Base-by-base conservation (phyloP, 345 rosid species). In the Populus alba region DNA sequence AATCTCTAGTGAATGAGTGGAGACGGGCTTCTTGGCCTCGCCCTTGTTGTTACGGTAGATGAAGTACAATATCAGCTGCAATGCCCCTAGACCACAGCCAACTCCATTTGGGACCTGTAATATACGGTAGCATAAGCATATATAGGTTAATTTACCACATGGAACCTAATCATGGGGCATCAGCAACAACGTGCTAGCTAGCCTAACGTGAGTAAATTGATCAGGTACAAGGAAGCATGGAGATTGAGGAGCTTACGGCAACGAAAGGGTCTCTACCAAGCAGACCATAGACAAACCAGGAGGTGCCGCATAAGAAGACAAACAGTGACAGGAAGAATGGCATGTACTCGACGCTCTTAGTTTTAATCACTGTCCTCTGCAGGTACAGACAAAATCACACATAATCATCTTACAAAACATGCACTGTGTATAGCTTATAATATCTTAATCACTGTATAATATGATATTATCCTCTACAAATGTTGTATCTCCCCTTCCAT, bases 291-390 rank as follows among this genome's bases (percentile, higher is more conserved):
- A 96, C 74, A 77, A 96, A 94, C 98, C 98, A 96, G 4, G 98
- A 94, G 67, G 99, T 96, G 78, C 99, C 99, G 43, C 98, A 96
- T 0, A 96, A 81, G 88, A 96, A 96, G 10, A 89, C 97, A 66
- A 94, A 94, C 43, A 96, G 88, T 65, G 99, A 96, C 76, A 96
- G 77, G 84, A 96, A 94, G 84, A 96, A 96, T 43, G 99, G 97
- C 99, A 96, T 94, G 84, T 35, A 96, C 88, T 96, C 99, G 81
- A 96, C 99, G 71, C 98, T 94, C 86, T 91, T 90, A 0, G 98
- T 96, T 78, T 88, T 91, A 67, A 94, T 81, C 87, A 96, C 99
- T 87, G 85, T n/a, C 75, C 97, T 91, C 99, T 96, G 91, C 78
- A 47, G 41, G 27, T 25, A 35, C 3, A 7, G 33, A 17, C 53